Evolutionary conservation across 1,284 basidiomycete genomes (phyloP), one percentile per base, ranked within the genome.

Genomic region (Ceratobasidium sp.): DNA sequence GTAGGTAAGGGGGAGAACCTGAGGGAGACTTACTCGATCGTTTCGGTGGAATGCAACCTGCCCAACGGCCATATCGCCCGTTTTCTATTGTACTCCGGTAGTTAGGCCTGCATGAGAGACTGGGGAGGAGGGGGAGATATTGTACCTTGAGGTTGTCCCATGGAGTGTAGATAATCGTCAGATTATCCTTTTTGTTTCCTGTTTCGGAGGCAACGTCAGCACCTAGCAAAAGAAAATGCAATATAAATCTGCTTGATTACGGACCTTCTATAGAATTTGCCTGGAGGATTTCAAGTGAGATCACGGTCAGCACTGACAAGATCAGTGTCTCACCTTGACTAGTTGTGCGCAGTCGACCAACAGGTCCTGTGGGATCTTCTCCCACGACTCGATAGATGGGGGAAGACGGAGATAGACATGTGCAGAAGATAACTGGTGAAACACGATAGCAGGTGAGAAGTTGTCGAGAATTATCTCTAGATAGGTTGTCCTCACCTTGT

Each of bases 101-200:
- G 18, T 61, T 41, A 66, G 46, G 18, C 35, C 11, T 13, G 35
- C 23, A 49, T 35, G 30, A 28, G 18, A 6, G 16, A 46, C 11
- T 16, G 41, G 13, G 32, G 26, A 38, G 8, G 41, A 28, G 47
- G n/a, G 30, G 30, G 38, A 44, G 21, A 44, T 16, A 16, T 66
- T 82, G 32, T 63, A 94, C 94, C 87, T 96, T 96, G 73, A 97
- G 84, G 80, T 96, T 97, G 73, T 90, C 87, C 16, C 88, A 93
- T 0, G 95, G 96, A 0, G 96, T 98, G 80, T 96, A 98, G 74
- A 99, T 98, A 78, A 99, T 87, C 14, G 93, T 94, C 32, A 98
- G 79, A 79, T 97, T 93, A 77, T 97, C 93, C 82, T 96, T 96
- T 83, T 98, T 98, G 84, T 98, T 98, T 1, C 96, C 96, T 96